Conservation (phyloP, 2,329 filamentous ascomycete species). For the Colletotrichum sp. region DNA sequence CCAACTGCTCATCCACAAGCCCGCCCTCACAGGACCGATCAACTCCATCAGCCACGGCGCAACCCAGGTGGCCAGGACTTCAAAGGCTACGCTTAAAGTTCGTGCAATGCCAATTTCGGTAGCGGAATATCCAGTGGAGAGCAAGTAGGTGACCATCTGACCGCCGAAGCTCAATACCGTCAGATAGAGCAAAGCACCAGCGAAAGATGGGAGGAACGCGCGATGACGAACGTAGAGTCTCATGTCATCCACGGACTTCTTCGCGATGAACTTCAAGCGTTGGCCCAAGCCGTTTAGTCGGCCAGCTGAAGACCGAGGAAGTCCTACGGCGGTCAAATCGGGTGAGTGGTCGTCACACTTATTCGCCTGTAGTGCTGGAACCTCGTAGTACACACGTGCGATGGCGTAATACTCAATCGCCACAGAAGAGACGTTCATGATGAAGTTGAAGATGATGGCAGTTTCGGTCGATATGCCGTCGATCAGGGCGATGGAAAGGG, state of each 20-base stretch:
- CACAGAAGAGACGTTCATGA: conserved; percentile 54
- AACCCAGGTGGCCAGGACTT: conserved; percentile 60
- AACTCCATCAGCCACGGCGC: conserved; percentile 53
- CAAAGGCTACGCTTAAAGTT: conserved; percentile 50
- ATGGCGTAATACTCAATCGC: conserved; percentile 59
- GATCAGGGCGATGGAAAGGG: conserved; percentile 58
- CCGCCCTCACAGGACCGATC: conserved; percentile 59
- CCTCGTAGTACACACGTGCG: conserved; percentile 31
- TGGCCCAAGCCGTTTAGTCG: neutral
- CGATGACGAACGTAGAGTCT: conserved; percentile 50
- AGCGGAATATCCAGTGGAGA: conserved; percentile 50
- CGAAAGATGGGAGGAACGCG: conserved; percentile 60
- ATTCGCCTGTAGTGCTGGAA: conserved; percentile 28
- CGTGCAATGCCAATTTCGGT: conserved; percentile 51
- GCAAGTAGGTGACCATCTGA: conserved; percentile 63
- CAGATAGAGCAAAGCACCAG: conserved; percentile 58
- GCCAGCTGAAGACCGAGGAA: neutral
- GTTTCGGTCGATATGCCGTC: conserved; percentile 51
- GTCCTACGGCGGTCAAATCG: neutral
- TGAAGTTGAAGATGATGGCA: conserved; percentile 55
- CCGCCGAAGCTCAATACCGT: conserved; percentile 57
- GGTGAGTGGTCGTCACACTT: conserved; percentile 19
- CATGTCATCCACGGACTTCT: conserved; percentile 27
- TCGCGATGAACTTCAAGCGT: neutral
- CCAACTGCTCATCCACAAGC: conserved; percentile 70